Evolutionary conservation across 169 alveolate species (phyloP), one percentile per base, ranked within the genome.

Genomic region (Plasmodium inui): DNA sequence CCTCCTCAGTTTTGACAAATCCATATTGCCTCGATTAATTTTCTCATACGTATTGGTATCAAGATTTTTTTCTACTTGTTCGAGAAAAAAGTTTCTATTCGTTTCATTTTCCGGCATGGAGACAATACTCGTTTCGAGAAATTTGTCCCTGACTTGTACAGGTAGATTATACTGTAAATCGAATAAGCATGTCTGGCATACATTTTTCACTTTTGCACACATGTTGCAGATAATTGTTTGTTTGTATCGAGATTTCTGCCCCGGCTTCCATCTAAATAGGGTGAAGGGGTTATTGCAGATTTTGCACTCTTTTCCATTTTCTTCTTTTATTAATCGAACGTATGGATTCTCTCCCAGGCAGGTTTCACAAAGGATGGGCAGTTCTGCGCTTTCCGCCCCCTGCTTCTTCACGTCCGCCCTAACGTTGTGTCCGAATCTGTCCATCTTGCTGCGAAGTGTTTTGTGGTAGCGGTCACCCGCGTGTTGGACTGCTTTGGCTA

Each of bases 321-420:
- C 97, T 80, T 98, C 98, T 94, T 98, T 98, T 90, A 97, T 97
- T 99, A 99, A 98, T 94, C 99, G 96, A 8, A 99, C 97, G 88
- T 97, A 98, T 44, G 99, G 99, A 95, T 98, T 99, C 50, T 98
- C 99, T 9, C 99, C 99, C 39, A 99, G 97, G 92, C 99, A 99
- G 12, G 98, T 98, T 94, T 99, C 99, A 89, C 99, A 99, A 32
- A 99, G 96, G 17, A 98, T 98, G 1, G 99, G 99, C 95, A 99
- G 99, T 19, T 98, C 99, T 12, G 99, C 93, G 46, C 97, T 97
- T 95, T 99, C 99, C 82, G 94, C 74, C 83, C 91, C 93, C 61
- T 81, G 92, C 79, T 95, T 94, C 44, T 93, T 93, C 30, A 96
- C 97, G 78, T 97, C 98, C n/a, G 96, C 86, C 39, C 95, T 96